Base-by-base conservation (phyloP, 1,139 yeast genomes). In the Arxiozyma telluris region DNA sequence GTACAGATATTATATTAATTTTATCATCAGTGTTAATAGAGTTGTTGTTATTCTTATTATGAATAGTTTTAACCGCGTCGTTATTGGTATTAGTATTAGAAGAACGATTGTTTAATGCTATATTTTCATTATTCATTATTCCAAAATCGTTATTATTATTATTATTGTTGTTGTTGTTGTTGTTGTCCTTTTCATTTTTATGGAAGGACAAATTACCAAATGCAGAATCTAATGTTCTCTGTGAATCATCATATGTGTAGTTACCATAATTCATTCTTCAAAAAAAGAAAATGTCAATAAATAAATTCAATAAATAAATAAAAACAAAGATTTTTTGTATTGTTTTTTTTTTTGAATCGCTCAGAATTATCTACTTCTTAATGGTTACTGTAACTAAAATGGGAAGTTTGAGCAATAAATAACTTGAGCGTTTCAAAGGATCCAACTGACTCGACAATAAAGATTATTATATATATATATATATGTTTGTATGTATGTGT, bases 181-280 rank as follows among this genome's bases (percentile, higher is more conserved):
- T 43, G 50, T 34, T 54, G 50, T 52, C 55, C 53, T 41, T 57
- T 54, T 54, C 50, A 41, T 50, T 42, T 34, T 53, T 47, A 50
- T 44, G 44, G 47, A 54, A 53, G 44, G 58, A 46, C 46, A 57
- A 39, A 41, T 55, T 53, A 41, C 41, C 47, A 21, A 57, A 57
- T 25, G 57, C 42, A n/a, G 58, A 43, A 41, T 57, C 57, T 27
- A 56, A 43, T 17, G 50, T 30, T 39, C 51, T 51, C 21, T 57
- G 57, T 21, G 54, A 55, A 27, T 57, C 60, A 27, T 56, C 59
- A 34, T 51, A 59, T 21, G 52, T 54, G 21, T 45, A 50, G 17
- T 46, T 46, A 23, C 21, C 34, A 30, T 54, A 55, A 39, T 55
- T 56, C 53, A 57, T 57, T 25, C 27, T 21, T 21, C 4, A 11